Evolutionary conservation across 345 rosid species (phyloP).

Genomic region (Corchorus olitorius): DNA sequence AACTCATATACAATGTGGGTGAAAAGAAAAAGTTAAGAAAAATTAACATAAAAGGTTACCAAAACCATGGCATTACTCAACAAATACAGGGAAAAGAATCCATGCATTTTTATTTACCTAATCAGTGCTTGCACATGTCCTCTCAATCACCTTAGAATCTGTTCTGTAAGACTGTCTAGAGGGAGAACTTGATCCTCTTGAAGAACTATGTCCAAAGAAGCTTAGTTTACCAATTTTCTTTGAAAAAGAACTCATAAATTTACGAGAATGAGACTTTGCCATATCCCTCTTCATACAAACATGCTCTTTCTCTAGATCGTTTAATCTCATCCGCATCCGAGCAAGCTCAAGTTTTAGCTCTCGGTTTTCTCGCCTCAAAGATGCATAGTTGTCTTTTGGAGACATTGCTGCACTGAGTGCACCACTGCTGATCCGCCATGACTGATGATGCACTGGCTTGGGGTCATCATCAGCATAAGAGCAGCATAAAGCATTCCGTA

Average conservation of each 20-base stretch:
- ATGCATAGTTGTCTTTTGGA: conserved; percentile 93
- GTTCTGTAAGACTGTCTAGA: conserved; percentile 84
- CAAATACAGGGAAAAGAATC: conserved; percentile 23
- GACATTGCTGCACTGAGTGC: conserved; percentile 98
- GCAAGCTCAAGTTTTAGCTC: conserved; percentile 94
- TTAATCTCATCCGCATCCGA: conserved; percentile 86
- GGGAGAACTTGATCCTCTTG: conserved; percentile 92
- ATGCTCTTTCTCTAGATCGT: conserved; percentile 94
- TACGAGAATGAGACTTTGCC: conserved; percentile 87
- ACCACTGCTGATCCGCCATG: conserved; percentile 93
- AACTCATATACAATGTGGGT: conserved; percentile 48
- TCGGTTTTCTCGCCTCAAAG: conserved; percentile 89
- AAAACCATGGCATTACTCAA: conserved; percentile 28
- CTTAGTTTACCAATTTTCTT: conserved; percentile 80
- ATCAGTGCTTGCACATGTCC: conserved; percentile 81
- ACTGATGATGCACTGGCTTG: conserved; percentile 67
- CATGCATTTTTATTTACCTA: conserved; percentile 30
- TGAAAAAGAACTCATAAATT: conserved; percentile 83
- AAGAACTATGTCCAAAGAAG: conserved; percentile 80
- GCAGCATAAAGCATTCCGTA: conserved; percentile 70
- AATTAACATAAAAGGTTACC: conserved; percentile 20
- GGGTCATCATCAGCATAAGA: conserved; percentile 68
- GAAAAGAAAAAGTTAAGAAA: conserved; percentile 14
- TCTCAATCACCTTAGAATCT: conserved; percentile 74
- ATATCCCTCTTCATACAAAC: conserved; percentile 96